phyloP scores from a whole-genome alignment of 257 asterid genomes.

The Linderniella brevidens region DNA sequence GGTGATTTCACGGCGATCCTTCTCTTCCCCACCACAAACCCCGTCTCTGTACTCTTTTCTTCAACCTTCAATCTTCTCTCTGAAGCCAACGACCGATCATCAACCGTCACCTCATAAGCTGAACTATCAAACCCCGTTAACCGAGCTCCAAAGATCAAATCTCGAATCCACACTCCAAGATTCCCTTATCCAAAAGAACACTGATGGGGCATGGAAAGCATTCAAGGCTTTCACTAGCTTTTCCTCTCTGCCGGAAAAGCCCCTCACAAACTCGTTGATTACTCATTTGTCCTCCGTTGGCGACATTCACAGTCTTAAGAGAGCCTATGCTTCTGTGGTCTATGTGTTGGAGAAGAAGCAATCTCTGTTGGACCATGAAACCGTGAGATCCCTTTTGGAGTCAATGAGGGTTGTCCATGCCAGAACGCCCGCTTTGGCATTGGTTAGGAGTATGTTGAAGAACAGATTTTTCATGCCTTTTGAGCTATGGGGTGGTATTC shows the following conservation, averaged over 20 bases:
- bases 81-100: too few relatives aligned
- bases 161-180: constrained; percentile 34
- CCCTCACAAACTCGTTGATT: constrained; percentile 52
- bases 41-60: too few relatives aligned
- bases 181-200: constrained; percentile 32
- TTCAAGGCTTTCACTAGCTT: constrained; percentile 57
- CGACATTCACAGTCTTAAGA: constrained; percentile 60
- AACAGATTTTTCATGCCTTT: constrained; percentile 78
- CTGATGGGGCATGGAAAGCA: constrained; percentile 94
- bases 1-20: too few relatives aligned
- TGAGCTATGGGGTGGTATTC: constrained; percentile 50
- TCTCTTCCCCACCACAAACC: too few relatives aligned
- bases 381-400: constrained; percentile 38
- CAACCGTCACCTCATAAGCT: too few relatives aligned
- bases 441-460: constrained; percentile 69
- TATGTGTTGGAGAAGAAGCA: constrained; percentile 66
- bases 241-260: constrained; percentile 56
- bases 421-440: constrained; percentile 75
- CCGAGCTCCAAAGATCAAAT: constrained; percentile 16
- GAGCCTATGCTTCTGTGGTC: constrained; percentile 70
- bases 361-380: constrained; percentile 34
- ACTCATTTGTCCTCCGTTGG: constrained; percentile 39
- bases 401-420: constrained; percentile 47
- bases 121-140: too few relatives aligned
- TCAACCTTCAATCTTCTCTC: too few relatives aligned